Evolutionary conservation across 2,329 filamentous ascomycete genomes (phyloP).

Genomic region (Rhexocercosporidium sp.): DNA sequence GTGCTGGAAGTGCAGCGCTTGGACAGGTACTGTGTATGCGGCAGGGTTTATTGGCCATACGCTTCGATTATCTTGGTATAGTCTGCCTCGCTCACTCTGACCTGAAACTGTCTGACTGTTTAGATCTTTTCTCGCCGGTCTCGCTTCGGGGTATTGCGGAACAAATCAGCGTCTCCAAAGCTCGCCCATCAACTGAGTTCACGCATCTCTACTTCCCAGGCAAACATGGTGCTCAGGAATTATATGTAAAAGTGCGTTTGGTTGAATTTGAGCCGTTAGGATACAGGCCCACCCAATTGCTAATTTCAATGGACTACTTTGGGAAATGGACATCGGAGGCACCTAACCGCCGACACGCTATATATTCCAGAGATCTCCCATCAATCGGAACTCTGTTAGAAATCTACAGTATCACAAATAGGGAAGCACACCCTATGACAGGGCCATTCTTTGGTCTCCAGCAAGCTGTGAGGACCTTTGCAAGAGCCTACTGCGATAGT

Average conservation of each 20-base stretch:
- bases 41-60: neutral
- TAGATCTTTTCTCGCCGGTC: neutral
- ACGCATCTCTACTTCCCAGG: too few relatives aligned
- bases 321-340: neutral
- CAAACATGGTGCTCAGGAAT: neutral
- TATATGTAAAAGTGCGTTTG: neutral
- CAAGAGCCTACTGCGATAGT: neutral
- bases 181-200: too few relatives aligned
- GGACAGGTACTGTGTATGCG: constrained; percentile 11
- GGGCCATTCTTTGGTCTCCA: neutral
- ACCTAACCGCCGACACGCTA: neutral
- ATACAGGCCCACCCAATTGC: neutral
- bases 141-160: neutral
- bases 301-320: neutral
- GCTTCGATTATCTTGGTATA: constrained; percentile 8
- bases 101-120: neutral
- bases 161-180: too few relatives aligned
- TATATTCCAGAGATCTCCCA: neutral
- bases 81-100: neutral
- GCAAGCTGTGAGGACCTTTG: neutral
- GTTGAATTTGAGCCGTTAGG: neutral
- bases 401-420: neutral
- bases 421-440: neutral
- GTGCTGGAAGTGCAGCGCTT: neutral
- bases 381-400: neutral